These are phyloP conservation scores for Pichia nakasei DNA, from an alignment of 805 yeast species.

Conservation along the genomic window DNA sequence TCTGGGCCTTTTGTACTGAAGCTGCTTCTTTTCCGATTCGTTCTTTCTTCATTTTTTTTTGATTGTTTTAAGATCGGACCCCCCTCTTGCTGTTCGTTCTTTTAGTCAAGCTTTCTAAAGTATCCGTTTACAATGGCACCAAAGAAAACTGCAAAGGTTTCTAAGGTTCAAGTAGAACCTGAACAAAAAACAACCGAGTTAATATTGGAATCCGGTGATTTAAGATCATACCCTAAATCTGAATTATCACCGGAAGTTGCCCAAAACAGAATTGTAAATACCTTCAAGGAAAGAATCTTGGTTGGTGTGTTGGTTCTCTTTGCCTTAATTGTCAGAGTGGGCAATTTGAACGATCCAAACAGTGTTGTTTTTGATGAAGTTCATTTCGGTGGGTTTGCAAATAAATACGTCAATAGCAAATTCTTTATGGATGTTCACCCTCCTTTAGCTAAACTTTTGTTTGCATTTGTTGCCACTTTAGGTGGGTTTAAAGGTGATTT, in stretches of 20 bases:
- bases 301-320: constrained; percentile 32
- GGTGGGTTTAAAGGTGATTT: constrained; percentile 72
- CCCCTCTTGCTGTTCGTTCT: no score
- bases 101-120: neutral
- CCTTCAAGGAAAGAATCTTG: constrained; percentile 32
- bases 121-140: constrained; percentile 15
- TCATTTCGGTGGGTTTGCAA: constrained; percentile 96
- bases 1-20: no score
- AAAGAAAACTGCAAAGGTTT: constrained; percentile 12
- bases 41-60: no score
- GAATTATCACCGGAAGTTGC: constrained; percentile 36
- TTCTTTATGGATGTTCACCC: constrained; percentile 88
- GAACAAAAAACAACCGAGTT: constrained; percentile 31
- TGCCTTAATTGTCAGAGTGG: constrained; percentile 52
- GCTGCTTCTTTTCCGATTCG: no score
- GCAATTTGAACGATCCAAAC: constrained; percentile 55
- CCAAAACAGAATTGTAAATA: constrained; percentile 32
- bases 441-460: constrained; percentile 74
- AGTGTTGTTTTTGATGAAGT: constrained; percentile 97
- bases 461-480: constrained; percentile 57
- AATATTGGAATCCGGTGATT: constrained; percentile 39
- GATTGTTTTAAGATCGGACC: no score
- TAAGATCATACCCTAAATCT: constrained; percentile 47
- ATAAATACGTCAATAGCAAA: constrained; percentile 65
- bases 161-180: neutral